These are phyloP conservation scores for Monosporascus sp. DNA, from an alignment of 2,329 filamentous ascomycete species.

Conservation along the genomic window DNA sequence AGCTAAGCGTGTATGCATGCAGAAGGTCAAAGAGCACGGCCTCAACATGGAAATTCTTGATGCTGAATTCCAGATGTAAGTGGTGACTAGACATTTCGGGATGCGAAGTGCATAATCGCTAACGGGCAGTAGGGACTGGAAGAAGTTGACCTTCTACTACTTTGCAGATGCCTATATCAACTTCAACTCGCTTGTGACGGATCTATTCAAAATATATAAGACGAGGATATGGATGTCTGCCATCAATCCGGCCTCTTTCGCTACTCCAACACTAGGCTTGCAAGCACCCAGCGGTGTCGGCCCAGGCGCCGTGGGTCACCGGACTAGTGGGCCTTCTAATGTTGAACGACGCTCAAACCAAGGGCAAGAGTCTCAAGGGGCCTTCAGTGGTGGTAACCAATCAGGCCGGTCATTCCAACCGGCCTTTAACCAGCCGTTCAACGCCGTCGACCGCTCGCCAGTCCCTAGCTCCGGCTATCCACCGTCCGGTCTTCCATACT, in stretches of 20 bases:
- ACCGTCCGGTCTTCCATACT: slow-evolving; percentile 34
- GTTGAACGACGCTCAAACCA: slow-evolving; percentile 45
- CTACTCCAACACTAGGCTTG: slow-evolving; percentile 67
- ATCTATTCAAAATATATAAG: slow-evolving; percentile 99
- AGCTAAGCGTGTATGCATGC: slow-evolving; percentile 92
- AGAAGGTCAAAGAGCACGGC: slow-evolving; percentile 91
- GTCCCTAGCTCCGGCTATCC: slow-evolving; percentile 34
- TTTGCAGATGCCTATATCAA: slow-evolving; percentile 98
- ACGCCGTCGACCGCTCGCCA: slow-evolving; percentile 35
- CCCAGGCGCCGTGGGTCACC: slow-evolving; percentile 58
- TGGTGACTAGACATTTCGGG: background rate
- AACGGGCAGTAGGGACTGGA: slow-evolving; percentile 72
- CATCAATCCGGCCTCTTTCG: slow-evolving; percentile 95
- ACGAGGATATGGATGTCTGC: slow-evolving; percentile 99
- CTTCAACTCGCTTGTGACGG: slow-evolving; percentile 95
- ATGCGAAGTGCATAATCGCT: slow-evolving; percentile 10
- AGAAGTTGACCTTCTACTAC: slow-evolving; percentile 98
- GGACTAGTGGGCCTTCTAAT: slow-evolving; percentile 38
- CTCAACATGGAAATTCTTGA: slow-evolving; percentile 98
- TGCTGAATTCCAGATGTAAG: slow-evolving; percentile 97
- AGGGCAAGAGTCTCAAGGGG: slow-evolving; percentile 33
- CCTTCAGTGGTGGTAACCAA: slow-evolving; percentile 32
- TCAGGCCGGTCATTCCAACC: slow-evolving; percentile 38
- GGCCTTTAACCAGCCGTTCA: slow-evolving; percentile 37
- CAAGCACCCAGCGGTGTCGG: slow-evolving; percentile 64